Evolutionary conservation across 768 basidiomycete genomes (phyloP).

Genomic region (Phallus indusiatus): DNA sequence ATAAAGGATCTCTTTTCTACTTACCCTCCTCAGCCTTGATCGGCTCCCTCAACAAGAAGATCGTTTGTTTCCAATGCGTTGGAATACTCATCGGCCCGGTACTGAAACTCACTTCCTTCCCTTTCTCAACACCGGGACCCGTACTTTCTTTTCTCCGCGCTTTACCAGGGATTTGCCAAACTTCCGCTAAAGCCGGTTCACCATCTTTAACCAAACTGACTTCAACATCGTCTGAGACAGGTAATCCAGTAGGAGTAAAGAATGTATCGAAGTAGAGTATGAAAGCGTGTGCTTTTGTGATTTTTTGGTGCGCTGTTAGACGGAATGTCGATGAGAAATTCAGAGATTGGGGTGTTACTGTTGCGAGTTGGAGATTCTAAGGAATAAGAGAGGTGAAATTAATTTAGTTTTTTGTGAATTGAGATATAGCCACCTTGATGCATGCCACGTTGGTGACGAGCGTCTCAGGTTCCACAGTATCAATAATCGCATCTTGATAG

Average conservation of each 20-base stretch:
- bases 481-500: slow-evolving; percentile 77
- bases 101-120: slow-evolving; percentile 61
- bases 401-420: not conserved
- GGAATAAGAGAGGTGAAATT: not conserved
- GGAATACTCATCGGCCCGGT: slow-evolving; percentile 81
- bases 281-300: slow-evolving; percentile 66
- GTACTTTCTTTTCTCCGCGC: slow-evolving; percentile 36
- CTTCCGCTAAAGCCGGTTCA: slow-evolving; percentile 54
- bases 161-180: slow-evolving; percentile 72
- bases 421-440: slow-evolving; percentile 49
- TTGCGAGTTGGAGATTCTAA: slow-evolving; percentile 69
- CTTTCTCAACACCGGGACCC: slow-evolving; percentile 13
- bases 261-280: slow-evolving; percentile 94
- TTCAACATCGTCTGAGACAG: slow-evolving; percentile 39
- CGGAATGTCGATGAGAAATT: slow-evolving; percentile 74
- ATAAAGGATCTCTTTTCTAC: slow-evolving; percentile 14
- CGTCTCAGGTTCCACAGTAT: slow-evolving; percentile 59
- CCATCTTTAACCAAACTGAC: slow-evolving; percentile 54
- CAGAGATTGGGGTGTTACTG: slow-evolving; percentile 58
- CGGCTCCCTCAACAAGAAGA: slow-evolving; percentile 78
- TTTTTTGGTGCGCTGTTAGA: slow-evolving; percentile 54
- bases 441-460: slow-evolving; percentile 52
- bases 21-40: slow-evolving; percentile 67
- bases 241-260: slow-evolving; percentile 57
- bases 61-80: slow-evolving; percentile 96